Conservation (phyloP, 2,329 filamentous ascomycete genomes). For the Aspergillus uvarum region DNA sequence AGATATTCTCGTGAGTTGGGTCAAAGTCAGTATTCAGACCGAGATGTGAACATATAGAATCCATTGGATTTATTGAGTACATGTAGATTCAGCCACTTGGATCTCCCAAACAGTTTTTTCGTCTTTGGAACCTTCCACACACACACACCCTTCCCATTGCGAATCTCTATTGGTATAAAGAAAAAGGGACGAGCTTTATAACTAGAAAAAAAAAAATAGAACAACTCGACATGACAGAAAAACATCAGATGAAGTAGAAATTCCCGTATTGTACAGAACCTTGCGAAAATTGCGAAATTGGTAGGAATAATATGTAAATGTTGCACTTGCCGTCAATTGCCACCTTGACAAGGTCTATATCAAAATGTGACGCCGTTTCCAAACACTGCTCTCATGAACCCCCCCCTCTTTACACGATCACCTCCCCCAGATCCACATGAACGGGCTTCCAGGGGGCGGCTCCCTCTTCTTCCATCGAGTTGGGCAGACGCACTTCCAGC, state of each 20-base stretch:
- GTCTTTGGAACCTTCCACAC: no score
- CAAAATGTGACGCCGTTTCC: conserved; percentile 18
- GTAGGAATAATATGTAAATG: conserved; percentile 27
- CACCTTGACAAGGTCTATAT: conserved; percentile 11
- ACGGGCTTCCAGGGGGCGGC: conserved; percentile 65
- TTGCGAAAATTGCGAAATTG: conserved; percentile 32
- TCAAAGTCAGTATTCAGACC: conserved; percentile 9
- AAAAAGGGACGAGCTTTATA: conserved; percentile 3
- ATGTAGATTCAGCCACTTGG: not conserved
- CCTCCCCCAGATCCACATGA: conserved; percentile 70
- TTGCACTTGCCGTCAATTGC: conserved; percentile 15
- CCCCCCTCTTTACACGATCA: conserved; percentile 51
- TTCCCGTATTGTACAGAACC: conserved; percentile 44
- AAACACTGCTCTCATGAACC: conserved; percentile 14
- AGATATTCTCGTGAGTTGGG: not conserved
- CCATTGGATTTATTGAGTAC: not conserved
- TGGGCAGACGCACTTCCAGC: conserved; percentile 63
- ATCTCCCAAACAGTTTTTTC: not conserved
- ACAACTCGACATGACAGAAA: conserved; percentile 23
- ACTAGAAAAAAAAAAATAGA: conserved; percentile 15
- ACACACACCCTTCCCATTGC: not conserved
- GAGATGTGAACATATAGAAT: conserved; percentile 17
- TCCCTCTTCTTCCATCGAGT: conserved; percentile 64
- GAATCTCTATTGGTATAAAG: conserved; percentile 2
- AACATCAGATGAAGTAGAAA: conserved; percentile 36